Base-by-base conservation (phyloP, 176 grass and related monocot species). In the Aegilops sharonensis region DNA sequence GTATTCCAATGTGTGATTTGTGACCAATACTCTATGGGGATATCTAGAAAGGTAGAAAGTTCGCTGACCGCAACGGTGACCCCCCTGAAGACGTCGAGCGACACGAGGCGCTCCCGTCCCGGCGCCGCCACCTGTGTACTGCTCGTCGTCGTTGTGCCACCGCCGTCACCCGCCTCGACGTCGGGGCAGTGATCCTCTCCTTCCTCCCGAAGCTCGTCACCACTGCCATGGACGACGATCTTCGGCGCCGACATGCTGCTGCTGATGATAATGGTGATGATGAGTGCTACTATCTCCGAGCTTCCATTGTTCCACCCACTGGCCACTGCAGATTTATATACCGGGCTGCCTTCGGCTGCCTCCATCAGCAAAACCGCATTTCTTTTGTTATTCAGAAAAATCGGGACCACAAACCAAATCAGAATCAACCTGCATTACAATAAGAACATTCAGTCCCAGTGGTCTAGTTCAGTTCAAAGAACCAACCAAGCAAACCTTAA, bases 81-180 rank as follows among this genome's bases (percentile, higher is more conserved):
- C 6, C 95, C 90, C 5, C 92, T 87, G 79, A 97, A 97, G 81
- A 97, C 95, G 57, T 97, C 95, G 32, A 97, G 91, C 2, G 95
- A 97, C n/a, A 76, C 52, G 24, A 97, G 92, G 0, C 95, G 92
- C 45, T 65, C 84, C 6, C 23, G 68, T 29, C 13, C 50, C 6
- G 21, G 0, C 15, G 48, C 4, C 7, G 57, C 5, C 40, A 24
- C 20, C 32, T 0, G 14, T 3, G n/a, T 2, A 9, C 60, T 62
- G 21, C 64, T 67, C 29, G 10, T 8, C 25, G 6, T n/a, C 36
- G 20, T 18, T 13, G 3, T 21, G 7, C 6, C 14, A 18, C 31
- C 4, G 4, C 39, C 35, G 6, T 6, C 18, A 6, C 86, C 82
- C 0, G 87, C 68, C 60, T 89, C 87, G 24, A 85, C 6, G 45